Percentiles rank a stretch among this genome's conserved stretches.
Conservation (phyloP, 495 filamentous ascomycete genomes). For the Collariella sp. region DNA sequence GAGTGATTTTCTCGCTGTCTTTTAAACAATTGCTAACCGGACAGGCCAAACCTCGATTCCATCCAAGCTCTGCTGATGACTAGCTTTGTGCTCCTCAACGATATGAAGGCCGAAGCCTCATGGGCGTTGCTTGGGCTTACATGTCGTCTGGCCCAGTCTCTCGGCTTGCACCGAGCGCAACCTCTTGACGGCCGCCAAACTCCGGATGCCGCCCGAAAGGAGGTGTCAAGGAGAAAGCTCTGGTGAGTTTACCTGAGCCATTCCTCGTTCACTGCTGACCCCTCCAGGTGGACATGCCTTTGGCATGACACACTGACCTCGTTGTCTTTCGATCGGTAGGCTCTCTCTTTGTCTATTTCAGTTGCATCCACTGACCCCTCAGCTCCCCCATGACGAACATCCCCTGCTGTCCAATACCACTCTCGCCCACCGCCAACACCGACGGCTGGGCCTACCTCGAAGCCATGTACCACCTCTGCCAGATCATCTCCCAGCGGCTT, state of each 20-base stretch:
- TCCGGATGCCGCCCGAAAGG: slow-evolving; percentile 31
- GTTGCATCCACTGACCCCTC: not conserved
- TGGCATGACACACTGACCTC: slow-evolving; percentile 51
- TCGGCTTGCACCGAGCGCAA: slow-evolving; percentile 43
- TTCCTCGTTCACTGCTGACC: not conserved
- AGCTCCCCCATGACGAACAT: slow-evolving; percentile 46
- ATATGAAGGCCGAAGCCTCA: slow-evolving; percentile 52
- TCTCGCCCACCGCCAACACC: slow-evolving; percentile 33
- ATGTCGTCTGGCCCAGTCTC: slow-evolving; percentile 46
- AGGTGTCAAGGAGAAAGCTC: slow-evolving; percentile 38
- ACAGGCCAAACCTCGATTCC: slow-evolving; percentile 48
- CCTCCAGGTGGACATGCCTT: slow-evolving; percentile 44
- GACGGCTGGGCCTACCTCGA: slow-evolving; percentile 47
- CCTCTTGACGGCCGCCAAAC: slow-evolving; percentile 31
- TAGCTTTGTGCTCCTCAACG: slow-evolving; percentile 47
- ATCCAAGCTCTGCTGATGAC: slow-evolving; percentile 48
- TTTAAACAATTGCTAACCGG: not conserved
- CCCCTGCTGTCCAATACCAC: slow-evolving; percentile 39
- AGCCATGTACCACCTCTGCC: slow-evolving; percentile 46
- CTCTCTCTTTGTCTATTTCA: too few species aligned
- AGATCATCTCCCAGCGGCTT: slow-evolving; percentile 42
- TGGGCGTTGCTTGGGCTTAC: slow-evolving; percentile 50
- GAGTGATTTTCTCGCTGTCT: not conserved
- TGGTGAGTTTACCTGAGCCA: slow-evolving; percentile 23
- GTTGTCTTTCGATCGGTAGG: slow-evolving; percentile 47